phyloP scores from a whole-genome alignment of 371 early-diverging fungal genomes.

The Umbelopsis sp. region DNA sequence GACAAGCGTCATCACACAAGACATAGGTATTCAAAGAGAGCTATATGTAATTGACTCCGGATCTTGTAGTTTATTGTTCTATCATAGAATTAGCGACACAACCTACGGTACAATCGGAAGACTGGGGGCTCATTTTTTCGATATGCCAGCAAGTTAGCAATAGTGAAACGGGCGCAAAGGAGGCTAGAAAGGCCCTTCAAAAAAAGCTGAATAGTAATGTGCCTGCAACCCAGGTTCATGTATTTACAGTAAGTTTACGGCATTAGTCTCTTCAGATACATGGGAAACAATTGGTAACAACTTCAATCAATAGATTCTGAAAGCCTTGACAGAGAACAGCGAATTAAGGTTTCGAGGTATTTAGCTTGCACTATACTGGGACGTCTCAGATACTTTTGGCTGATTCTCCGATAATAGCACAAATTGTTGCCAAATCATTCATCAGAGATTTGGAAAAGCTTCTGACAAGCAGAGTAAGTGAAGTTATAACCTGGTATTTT shows the following conservation, averaged over 20 bases:
- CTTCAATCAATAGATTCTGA: slow-evolving; percentile 31
- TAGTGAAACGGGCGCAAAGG: slow-evolving; percentile 49
- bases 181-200: slow-evolving; percentile 53
- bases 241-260: slow-evolving; percentile 36
- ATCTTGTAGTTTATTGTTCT: neutral
- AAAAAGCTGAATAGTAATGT: slow-evolving; percentile 45
- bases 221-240: slow-evolving; percentile 39
- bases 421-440: slow-evolving; percentile 48
- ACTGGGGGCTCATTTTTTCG: slow-evolving; percentile 48
- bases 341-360: slow-evolving; percentile 33
- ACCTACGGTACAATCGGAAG: slow-evolving; percentile 33
- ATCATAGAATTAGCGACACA: slow-evolving; percentile 36
- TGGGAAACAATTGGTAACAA: slow-evolving; percentile 1
- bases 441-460: slow-evolving; percentile 42
- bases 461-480: slow-evolving; percentile 35
- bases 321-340: slow-evolving; percentile 50
- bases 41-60: too few relatives aligned
- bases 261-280: neutral
- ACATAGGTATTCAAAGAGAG: slow-evolving; percentile 33
- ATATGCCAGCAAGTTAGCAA: slow-evolving; percentile 47
- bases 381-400: slow-evolving; percentile 5
- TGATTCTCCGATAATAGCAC: slow-evolving; percentile 23
- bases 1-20: slow-evolving; percentile 44
- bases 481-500: too few relatives aligned
- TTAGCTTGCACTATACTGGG: neutral